phyloP scores from a whole-genome alignment of 2,329 filamentous ascomycete species.

The Dendryphion nanum region DNA sequence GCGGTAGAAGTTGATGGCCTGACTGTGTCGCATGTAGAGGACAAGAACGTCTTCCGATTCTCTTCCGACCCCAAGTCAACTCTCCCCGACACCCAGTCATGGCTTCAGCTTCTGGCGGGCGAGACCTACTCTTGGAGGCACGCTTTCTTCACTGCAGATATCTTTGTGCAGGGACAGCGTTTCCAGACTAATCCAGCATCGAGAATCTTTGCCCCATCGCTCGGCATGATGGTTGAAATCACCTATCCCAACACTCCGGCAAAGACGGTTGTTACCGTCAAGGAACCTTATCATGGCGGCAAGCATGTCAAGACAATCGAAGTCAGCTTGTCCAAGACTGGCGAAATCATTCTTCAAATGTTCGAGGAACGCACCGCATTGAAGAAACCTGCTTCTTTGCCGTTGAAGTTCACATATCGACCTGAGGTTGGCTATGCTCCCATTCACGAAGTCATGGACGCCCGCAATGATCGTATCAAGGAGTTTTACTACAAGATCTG shows the following conservation, averaged over 20 bases:
- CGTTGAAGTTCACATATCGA: constrained; percentile 87
- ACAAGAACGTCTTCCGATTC: constrained; percentile 82
- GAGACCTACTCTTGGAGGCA: constrained; percentile 88
- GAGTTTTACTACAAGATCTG: constrained; percentile 98
- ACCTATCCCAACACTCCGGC: constrained; percentile 74
- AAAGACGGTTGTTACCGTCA: constrained; percentile 82
- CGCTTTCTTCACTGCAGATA: constrained; percentile 88
- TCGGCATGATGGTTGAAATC: constrained; percentile 88
- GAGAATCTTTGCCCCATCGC: constrained; percentile 82
- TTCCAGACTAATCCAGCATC: constrained; percentile 97
- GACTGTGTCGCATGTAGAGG: constrained; percentile 73
- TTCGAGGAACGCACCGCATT: constrained; percentile 90
- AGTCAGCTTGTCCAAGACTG: constrained; percentile 70
- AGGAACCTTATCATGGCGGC: constrained; percentile 81
- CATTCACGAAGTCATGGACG: constrained; percentile 93
- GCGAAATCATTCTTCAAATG: constrained; percentile 83
- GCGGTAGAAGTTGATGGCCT: constrained; percentile 74
- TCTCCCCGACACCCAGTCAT: constrained; percentile 76
- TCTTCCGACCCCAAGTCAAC: constrained; percentile 70
- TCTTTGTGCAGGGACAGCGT: constrained; percentile 91
- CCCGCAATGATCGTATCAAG: constrained; percentile 96
- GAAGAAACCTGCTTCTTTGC: constrained; percentile 76
- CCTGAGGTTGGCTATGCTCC: constrained; percentile 97
- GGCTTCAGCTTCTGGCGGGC: constrained; percentile 86
- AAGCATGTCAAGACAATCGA: constrained; percentile 88